phyloP scores from a whole-genome alignment of 2,329 filamentous ascomycete genomes.

The Chalaropsis thielavioides region DNA sequence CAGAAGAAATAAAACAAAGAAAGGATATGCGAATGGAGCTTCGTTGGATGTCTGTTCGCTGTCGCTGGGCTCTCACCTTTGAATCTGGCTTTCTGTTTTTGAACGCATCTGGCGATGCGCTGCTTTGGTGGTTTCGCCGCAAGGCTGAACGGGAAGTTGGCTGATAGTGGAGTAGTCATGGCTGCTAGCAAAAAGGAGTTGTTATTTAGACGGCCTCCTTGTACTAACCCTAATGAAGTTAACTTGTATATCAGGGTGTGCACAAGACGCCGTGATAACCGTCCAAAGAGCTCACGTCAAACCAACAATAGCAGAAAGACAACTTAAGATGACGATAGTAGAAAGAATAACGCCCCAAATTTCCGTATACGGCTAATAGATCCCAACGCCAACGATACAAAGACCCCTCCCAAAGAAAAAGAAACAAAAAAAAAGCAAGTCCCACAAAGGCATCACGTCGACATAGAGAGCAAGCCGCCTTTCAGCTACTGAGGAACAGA shows the following conservation, averaged over 20 bases:
- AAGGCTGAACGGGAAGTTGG: background rate
- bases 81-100: background rate
- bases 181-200: background rate
- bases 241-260: too few species aligned
- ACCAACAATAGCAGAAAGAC: too few species aligned
- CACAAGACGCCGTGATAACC: too few species aligned
- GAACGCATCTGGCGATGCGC: background rate
- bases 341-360: background rate
- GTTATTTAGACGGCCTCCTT: background rate
- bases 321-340: background rate
- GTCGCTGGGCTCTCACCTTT: too few species aligned
- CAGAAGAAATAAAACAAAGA: background rate
- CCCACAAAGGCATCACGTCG: background rate
- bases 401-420: background rate
- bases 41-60: too few species aligned
- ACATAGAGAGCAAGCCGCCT: background rate
- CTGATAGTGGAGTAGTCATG: background rate
- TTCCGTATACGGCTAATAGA: background rate
- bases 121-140: background rate
- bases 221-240: background rate
- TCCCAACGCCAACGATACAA: background rate
- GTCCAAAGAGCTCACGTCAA: too few species aligned
- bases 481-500: conserved; percentile 24
- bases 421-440: background rate
- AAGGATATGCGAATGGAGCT: background rate